Conservation (phyloP, 495 filamentous ascomycete genomes). For the Mytilinidion resinicola region DNA sequence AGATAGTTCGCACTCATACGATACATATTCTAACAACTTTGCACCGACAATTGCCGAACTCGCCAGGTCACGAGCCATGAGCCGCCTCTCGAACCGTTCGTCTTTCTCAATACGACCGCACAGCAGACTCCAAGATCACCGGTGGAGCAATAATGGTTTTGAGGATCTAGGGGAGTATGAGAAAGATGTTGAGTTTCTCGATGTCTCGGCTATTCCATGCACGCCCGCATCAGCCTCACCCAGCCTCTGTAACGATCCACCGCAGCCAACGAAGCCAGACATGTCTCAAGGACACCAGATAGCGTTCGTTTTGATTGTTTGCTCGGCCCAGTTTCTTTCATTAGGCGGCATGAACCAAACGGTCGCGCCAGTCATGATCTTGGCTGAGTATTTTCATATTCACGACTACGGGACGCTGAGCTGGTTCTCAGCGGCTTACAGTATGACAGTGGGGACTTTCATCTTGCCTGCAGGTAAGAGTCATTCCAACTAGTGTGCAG, state of each 20-base stretch:
- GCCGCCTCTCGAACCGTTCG: too few relatives aligned
- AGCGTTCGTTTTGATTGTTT: conserved; percentile 40
- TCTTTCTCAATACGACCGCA: too few relatives aligned
- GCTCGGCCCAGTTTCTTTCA: conserved; percentile 40
- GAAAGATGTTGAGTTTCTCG: too few relatives aligned
- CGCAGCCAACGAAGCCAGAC: not conserved
- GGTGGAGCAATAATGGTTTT: too few relatives aligned
- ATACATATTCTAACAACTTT: too few relatives aligned
- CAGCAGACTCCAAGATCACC: too few relatives aligned
- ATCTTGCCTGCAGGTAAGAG: conserved; percentile 29
- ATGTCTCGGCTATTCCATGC: conserved; percentile 3
- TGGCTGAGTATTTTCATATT: conserved; percentile 19
- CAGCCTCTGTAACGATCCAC: not conserved
- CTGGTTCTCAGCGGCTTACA: conserved; percentile 30
- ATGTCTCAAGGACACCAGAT: conserved; percentile 36
- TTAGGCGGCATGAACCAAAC: conserved; percentile 22
- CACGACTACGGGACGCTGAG: conserved; percentile 25
- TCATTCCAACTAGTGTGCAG: not conserved
- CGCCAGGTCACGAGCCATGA: too few relatives aligned
- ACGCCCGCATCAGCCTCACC: conserved; percentile 4
- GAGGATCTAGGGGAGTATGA: too few relatives aligned
- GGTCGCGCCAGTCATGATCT: conserved; percentile 20
- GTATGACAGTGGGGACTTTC: conserved; percentile 30
- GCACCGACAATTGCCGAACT: too few relatives aligned
- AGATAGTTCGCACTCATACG: too few relatives aligned